Percentiles rank a stretch among this genome's conserved stretches.
These are phyloP conservation scores for Pseudogymnoascus sp. DNA, from an alignment of 2,329 filamentous ascomycete genomes.

Conservation along the genomic window DNA sequence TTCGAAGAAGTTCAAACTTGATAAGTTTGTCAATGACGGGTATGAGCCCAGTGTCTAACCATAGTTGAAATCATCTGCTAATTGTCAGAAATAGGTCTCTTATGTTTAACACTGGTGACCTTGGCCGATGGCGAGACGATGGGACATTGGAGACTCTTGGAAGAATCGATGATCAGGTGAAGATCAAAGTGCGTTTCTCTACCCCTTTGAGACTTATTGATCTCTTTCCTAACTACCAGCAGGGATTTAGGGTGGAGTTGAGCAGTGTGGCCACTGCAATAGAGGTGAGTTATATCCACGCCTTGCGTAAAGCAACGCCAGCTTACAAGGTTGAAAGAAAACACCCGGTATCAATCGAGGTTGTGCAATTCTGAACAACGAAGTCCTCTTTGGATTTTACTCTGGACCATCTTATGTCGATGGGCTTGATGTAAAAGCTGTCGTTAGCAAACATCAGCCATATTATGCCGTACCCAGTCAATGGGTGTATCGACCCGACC, in stretches of 20 bases:
- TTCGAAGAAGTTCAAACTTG: conserved; percentile 39
- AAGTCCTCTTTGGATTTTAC: conserved; percentile 44
- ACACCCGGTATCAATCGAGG: conserved; percentile 39
- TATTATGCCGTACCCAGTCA: conserved; percentile 48
- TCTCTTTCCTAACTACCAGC: background rate
- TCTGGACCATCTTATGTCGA: conserved; percentile 27
- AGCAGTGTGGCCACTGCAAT: conserved; percentile 48
- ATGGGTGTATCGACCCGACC: conserved; percentile 35
- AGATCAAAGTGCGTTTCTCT: conserved; percentile 42
- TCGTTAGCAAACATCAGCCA: conserved; percentile 34
- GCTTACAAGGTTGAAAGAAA: background rate
- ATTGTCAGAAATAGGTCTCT: conserved; percentile 28
- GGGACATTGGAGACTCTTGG: conserved; percentile 49
- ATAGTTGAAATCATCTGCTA: background rate
- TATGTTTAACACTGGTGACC: conserved; percentile 56
- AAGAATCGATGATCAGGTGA: conserved; percentile 54
- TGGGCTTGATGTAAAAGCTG: conserved; percentile 19
- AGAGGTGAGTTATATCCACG: conserved; percentile 29
- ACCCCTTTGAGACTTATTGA: background rate
- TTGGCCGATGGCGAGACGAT: conserved; percentile 46
- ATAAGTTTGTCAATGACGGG: conserved; percentile 46
- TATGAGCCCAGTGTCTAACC: conserved; percentile 26
- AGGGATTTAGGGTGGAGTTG: conserved; percentile 53
- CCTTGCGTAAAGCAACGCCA: background rate
- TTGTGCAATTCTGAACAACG: conserved; percentile 40